Base-by-base conservation (phyloP, 1,284 basidiomycete genomes). In the Irpex sp. region DNA sequence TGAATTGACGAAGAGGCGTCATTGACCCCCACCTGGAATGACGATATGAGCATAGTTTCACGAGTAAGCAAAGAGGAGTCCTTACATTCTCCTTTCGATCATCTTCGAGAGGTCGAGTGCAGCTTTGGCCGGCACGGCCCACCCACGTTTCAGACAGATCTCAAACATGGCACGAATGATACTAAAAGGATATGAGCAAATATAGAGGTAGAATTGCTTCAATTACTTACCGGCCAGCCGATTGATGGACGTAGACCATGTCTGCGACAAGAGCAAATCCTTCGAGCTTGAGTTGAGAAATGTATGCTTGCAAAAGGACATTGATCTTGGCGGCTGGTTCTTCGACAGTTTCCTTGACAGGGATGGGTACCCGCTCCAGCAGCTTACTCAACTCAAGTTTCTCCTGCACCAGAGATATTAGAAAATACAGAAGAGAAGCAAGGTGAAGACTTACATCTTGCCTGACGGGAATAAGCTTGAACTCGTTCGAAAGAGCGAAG, bases 321-420 rank as follows among this genome's bases (percentile, higher is more conserved):
- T 99, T 99, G 78, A 99, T 94, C 80, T 99, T 99, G 35, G 97
- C 93, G 0, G 94, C 91, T 0, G 95, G 94, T 72, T 99, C 97
- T 68, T 98, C 97, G 4, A 97, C 93, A 57, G 90, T 85, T 76
- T 99, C 97, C 78, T 99, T 99, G 71, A 99, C 92, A 0, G 97
- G 97, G 56, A 99, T 96, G 1, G 97, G 97, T 0, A 99, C 97
- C 11, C 95, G 86, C 74, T 99, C 97, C 49, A 98, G 79, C 31
- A 98, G 79, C 74, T 97, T 97, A n/a, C 88, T 86, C 5, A 98
- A 82, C 72, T 99, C 96, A 3, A 96, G 81, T 74, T 95, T 96
- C 76, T 97, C 93, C 75, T 79, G 60, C n/a, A 61, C 5, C 4
- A 37, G 35, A 39, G 17, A 21, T 26, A 50, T n/a, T 58, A 60